These are phyloP conservation scores for Circinella minor DNA, from an alignment of 371 early-diverging fungal species.

Conservation along the genomic window DNA sequence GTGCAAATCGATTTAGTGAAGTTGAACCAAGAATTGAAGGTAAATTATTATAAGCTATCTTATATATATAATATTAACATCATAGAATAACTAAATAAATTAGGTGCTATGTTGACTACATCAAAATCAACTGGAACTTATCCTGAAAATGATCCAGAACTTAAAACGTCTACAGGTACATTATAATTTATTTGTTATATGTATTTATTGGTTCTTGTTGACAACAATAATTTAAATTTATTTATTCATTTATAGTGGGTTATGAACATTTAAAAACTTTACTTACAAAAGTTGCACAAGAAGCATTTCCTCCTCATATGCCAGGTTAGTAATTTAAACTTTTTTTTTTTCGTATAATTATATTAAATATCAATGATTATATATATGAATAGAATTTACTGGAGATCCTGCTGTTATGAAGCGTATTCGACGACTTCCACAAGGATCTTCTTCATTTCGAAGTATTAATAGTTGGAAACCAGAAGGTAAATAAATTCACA, in stretches of 20 bases:
- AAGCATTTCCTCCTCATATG: constrained; percentile 55
- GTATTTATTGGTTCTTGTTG: too few species aligned
- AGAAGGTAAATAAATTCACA: constrained; percentile 29
- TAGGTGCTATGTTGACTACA: not conserved
- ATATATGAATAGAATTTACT: constrained; percentile 39
- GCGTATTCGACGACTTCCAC: constrained; percentile 42
- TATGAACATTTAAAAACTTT: constrained; percentile 52
- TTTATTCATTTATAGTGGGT: constrained; percentile 26
- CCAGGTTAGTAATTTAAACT: constrained; percentile 34
- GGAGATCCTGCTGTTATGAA: constrained; percentile 45
- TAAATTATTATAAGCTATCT: not conserved
- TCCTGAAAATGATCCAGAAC: not conserved
- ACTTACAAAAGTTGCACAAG: constrained; percentile 44
- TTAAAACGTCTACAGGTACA: not conserved
- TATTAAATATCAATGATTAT: not conserved
- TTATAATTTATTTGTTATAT: not conserved
- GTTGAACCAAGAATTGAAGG: not conserved
- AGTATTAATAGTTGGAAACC: constrained; percentile 50
- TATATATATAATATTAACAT: too few species aligned
- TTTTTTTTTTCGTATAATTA: not conserved
- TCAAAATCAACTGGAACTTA: not conserved
- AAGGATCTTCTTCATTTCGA: constrained; percentile 36
- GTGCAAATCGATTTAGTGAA: constrained; percentile 19
- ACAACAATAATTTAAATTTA: not conserved
- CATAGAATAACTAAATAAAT: too few species aligned